Evolutionary conservation across 192 early-diverging fungal genomes (phyloP), one percentile per base, ranked within the genome.

Genomic region (Coemansia sp.): DNA sequence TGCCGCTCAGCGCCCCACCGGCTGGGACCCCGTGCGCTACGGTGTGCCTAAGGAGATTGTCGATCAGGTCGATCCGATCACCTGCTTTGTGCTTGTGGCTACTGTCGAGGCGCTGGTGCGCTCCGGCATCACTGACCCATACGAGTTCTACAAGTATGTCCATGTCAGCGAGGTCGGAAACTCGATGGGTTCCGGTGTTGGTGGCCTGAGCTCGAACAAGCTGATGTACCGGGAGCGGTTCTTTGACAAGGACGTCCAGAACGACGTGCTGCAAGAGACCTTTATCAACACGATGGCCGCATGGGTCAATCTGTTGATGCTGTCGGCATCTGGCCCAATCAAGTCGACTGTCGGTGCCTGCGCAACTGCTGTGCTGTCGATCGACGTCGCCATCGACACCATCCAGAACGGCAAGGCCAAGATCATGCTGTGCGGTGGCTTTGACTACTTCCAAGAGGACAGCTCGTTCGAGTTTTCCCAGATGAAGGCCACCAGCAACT

Each of bases 241-340:
- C 20, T 66, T 94, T 49, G 95, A 95, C 72, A 86, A 88, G 72
- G 90, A 90, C 63, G 86, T 94, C 23, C 93, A 95, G 81, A 89
- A 91, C 73, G 94, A 96, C 70, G 92, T 94, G 72, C 85, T 96
- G 64, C 94, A 96, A 72, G 93, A 96, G 77, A 89, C 88, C 43
- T 96, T 96, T 85, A 95, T 95, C 84, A 95, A 95, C 87, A 96
- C 94, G 63, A 95, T 94, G 92, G 88, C 93, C 37, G 94, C 92
- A 52, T 96, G 94, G 94, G 87, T 96, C 70, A 96, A 96, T 83
- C 85, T 96, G 87, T 84, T 96, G 72, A 80, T 96, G 63, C 84
- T 96, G 34, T 95, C 93, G 16, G 87, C 93, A 28, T 94, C 93
- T 23, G 94, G 94, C 35, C 94, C 94, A 31, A 64, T 70, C 52